These are phyloP conservation scores for Colletotrichum simmondsii DNA, from an alignment of 2,329 filamentous ascomycete genomes.

Conservation along the genomic window DNA sequence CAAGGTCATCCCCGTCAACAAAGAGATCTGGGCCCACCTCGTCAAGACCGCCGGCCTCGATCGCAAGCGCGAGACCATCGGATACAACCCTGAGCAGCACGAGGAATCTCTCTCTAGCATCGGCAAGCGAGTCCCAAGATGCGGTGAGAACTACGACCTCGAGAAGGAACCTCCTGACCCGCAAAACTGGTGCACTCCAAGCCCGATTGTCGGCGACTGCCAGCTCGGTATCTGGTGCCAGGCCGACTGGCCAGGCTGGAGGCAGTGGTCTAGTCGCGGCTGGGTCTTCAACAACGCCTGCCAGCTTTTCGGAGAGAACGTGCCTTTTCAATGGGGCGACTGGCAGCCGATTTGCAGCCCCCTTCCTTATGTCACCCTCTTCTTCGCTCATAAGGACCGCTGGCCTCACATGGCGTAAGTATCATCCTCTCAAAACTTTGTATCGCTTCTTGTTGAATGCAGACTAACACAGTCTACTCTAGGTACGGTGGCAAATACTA, in stretches of 20 bases:
- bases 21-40: slow-evolving; percentile 15
- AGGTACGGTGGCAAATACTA: slow-evolving; percentile 19
- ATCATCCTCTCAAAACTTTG: not conserved
- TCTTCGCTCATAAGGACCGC: not conserved
- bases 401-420: slow-evolving; percentile 10
- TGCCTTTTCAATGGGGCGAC: slow-evolving; percentile 1
- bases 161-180: slow-evolving; percentile 13
- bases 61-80: not conserved
- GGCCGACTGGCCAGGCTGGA: not conserved
- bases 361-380: slow-evolving; percentile 26
- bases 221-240: slow-evolving; percentile 28
- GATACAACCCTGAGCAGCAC: not conserved
- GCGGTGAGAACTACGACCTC: not conserved
- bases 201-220: slow-evolving; percentile 3
- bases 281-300: slow-evolving; percentile 28
- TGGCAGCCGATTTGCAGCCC: slow-evolving; percentile 19
- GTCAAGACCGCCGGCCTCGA: slow-evolving; percentile 12
- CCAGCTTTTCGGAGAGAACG: slow-evolving; percentile 10
- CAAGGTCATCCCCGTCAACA: slow-evolving; percentile 23
- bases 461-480: not conserved
- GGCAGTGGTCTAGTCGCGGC: slow-evolving; percentile 12
- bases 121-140: not conserved
- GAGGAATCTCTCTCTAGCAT: not conserved
- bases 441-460: not conserved
- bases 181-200: slow-evolving; percentile 27